These are phyloP conservation scores for Retiboletus flavoniger DNA, from an alignment of 1,284 basidiomycete genomes.

Conservation along the genomic window DNA sequence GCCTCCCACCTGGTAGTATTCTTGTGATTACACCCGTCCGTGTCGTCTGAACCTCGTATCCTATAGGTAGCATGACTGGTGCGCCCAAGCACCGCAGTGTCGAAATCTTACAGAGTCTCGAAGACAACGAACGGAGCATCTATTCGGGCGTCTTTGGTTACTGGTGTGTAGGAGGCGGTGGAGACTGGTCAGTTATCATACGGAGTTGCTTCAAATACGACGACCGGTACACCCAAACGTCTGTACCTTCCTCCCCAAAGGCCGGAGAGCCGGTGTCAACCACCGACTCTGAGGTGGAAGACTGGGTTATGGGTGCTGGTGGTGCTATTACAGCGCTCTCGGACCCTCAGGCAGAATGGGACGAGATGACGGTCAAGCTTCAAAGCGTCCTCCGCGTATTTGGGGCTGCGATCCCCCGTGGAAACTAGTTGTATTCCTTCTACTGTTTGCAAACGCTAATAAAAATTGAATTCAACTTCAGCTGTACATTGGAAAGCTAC, in stretches of 20 bases:
- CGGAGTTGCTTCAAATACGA: constrained; percentile 86
- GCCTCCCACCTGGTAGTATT: constrained; percentile 81
- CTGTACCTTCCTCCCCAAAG: constrained; percentile 8
- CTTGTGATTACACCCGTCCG: neutral
- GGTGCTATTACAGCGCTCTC: constrained; percentile 96
- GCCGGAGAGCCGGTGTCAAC: constrained; percentile 18
- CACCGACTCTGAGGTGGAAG: constrained; percentile 38
- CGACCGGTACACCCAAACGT: constrained; percentile 23
- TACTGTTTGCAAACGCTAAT: neutral
- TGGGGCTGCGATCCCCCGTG: constrained; percentile 30
- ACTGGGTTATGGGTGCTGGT: constrained; percentile 85
- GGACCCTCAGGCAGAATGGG: constrained; percentile 86
- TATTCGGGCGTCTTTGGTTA: constrained; percentile 98
- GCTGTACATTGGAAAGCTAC: neutral
- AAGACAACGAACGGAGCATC: constrained; percentile 69
- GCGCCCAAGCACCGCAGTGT: constrained; percentile 95
- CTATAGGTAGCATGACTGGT: constrained; percentile 91
- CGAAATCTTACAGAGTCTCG: constrained; percentile 83
- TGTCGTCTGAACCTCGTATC: constrained; percentile 6
- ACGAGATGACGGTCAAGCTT: constrained; percentile 88
- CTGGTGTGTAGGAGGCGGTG: constrained; percentile 84
- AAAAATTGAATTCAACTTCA: constrained; percentile 37
- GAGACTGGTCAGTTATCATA: constrained; percentile 96
- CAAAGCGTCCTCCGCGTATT: constrained; percentile 70
- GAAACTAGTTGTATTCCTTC: constrained; percentile 13